Evolutionary conservation across 306 rosid species (phyloP), one percentile per base, ranked within the genome.

Genomic region (Corylus americana): DNA sequence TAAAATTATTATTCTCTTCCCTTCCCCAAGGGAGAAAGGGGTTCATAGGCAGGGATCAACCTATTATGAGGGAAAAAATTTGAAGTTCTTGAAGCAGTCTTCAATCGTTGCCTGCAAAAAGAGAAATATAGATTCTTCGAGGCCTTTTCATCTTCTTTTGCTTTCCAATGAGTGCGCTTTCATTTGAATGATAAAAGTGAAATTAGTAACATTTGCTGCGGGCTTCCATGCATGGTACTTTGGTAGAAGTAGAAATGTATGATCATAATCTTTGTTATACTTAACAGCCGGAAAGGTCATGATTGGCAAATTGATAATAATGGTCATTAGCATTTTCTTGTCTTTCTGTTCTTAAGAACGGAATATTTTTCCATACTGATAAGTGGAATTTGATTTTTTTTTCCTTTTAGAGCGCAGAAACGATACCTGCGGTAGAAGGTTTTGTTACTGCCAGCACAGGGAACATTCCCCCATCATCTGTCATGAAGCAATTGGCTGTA

Each of bases 401-500:
- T 27, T 78, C 16, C 47, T 70, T 78, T 44, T 84, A 96, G 99
- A 90, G 74, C 73, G 79, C 89, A 50, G 98, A 96, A 79, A 55
- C 73, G 81, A 82, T 86, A 74, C 98, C 99, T 25, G 73, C 93
- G 0, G 89, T 90, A 76, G 99, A 96, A 88, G 77, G 90, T 83
- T 87, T 93, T 78, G 83, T 58, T 78, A 88, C 86, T 73, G 91
- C 89, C 18, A 80, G 83, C 75, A 82, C 83, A 81, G 91, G 88
- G 79, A 83, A 84, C 80, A 87, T 93, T 85, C 98, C 99, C 69
- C 84, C 92, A 47, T 73, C 90, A 18, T 83, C 91, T 70, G 97
- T 87, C 70, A 71, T 96, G 67, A 93, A 89, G 86, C 99, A 96
- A 81, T 74, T 96, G 93, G 96, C 97, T 79, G 55, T 79, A 61